Percentiles rank a stretch among this genome's conserved stretches.
These are phyloP conservation scores for Primulina eburnea DNA, from an alignment of 257 asterid species.

Conservation along the genomic window DNA sequence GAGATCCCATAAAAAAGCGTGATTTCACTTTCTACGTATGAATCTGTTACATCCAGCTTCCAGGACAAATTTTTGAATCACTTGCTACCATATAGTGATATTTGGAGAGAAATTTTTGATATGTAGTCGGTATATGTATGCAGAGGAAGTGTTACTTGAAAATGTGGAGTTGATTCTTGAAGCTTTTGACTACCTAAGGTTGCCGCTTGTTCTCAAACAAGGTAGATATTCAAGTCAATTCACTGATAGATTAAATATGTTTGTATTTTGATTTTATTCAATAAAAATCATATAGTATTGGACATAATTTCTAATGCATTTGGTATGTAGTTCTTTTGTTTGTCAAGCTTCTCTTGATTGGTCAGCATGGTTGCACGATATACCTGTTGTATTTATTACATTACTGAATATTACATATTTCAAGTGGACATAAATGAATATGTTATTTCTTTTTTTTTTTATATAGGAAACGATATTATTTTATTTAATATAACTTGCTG, in stretches of 20 bases:
- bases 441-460: no score
- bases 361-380: not conserved
- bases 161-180: conserved; percentile 94
- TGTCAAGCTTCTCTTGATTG: conserved; percentile 7
- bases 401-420: not conserved
- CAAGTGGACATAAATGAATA: conserved; percentile 13
- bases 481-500: no score
- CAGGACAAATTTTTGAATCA: conserved; percentile 3
- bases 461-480: no score
- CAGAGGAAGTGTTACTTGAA: conserved; percentile 92
- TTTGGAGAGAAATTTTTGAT: not conserved
- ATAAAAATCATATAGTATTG: not conserved
- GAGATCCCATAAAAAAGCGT: not conserved
- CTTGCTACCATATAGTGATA: conserved; percentile 11
- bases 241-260: not conserved
- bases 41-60: not conserved
- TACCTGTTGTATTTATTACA: conserved; percentile 1
- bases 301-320: conserved; percentile 7
- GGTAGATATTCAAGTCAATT: conserved; percentile 39
- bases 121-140: conserved; percentile 19
- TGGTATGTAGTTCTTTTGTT: not conserved
- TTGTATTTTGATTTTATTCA: not conserved
- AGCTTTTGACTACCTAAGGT: conserved; percentile 89
- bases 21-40: not conserved
- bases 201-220: conserved; percentile 79